Base-by-base conservation (phyloP, 768 basidiomycete genomes). In the Hygrophoropsis aurantiaca region DNA sequence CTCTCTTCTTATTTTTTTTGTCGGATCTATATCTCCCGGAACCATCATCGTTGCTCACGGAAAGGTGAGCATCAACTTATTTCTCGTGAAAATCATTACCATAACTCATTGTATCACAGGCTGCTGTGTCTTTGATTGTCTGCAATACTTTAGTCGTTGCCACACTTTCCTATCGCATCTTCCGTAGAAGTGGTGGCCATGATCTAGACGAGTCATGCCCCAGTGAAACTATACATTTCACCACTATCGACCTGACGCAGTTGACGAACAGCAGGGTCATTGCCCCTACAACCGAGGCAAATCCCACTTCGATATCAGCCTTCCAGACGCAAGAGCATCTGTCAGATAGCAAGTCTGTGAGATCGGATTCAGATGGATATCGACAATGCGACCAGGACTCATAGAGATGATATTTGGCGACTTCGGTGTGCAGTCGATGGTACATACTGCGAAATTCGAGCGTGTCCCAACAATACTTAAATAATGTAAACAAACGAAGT, bases 121-220 rank as follows among this genome's bases (percentile, higher is more conserved):
- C 54, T 4, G 58, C 65, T 5, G 40, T 59, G 15, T 50, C 59
- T 7, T 33, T 60, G 19, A 44, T 64, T 32, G 46, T 64, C 6
- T 65, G 62, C 49, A 59, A 62, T 19, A 46, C 55, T 11, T 51
- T 64, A 25, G 64, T 64, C 34, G 49, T 64, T 23, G 55, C 57
- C 16, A 24, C 55, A 15, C 60, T 58, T 7, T 11, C 55, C 6
- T 54, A 59, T 35, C 59, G 52, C 15, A 15, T 55, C 3, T 55
- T n/a, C 23, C 20, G 15, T 3, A 46, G 49, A 30, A 47, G 43
- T 19, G 37, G 27, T 4, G 32, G 5, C 4, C 27, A 15, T 11
- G 44, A 53, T 38, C 44, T 53, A 2, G 51, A 56, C 13, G 7
- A 30, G 7, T 30, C 27, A 6, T 30, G 6, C 13, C 7, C 6